Evolutionary conservation across 2,329 filamentous ascomycete genomes (phyloP).

Genomic region (Penicillium sp.): DNA sequence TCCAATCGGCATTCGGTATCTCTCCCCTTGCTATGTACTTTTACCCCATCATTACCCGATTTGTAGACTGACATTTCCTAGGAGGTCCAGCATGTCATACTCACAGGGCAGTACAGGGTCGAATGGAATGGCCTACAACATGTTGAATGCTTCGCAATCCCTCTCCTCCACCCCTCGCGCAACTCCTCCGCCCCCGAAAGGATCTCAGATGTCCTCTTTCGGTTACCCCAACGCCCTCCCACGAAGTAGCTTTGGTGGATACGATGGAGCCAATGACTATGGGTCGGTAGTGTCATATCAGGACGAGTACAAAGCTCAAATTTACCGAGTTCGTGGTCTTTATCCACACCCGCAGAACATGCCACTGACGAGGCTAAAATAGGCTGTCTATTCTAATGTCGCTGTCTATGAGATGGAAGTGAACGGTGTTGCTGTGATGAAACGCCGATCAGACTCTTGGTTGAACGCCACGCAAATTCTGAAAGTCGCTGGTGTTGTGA

Average conservation of each 20-base stretch:
- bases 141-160: constrained; percentile 46
- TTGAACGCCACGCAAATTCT: constrained; percentile 97
- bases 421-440: constrained; percentile 90
- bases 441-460: constrained; percentile 90
- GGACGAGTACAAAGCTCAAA: constrained; percentile 45
- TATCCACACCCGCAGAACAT: not conserved
- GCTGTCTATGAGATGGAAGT: constrained; percentile 99
- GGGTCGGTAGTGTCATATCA: constrained; percentile 37
- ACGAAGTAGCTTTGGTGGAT: constrained; percentile 38
- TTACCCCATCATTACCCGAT: constrained; percentile 14
- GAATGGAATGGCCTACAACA: constrained; percentile 39
- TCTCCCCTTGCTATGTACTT: constrained; percentile 15
- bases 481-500: constrained; percentile 95
- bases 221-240: constrained; percentile 39
- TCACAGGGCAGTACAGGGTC: constrained; percentile 41
- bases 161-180: constrained; percentile 45
- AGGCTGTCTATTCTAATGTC: constrained; percentile 91
- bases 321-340: constrained; percentile 44
- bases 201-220: constrained; percentile 44
- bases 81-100: constrained; percentile 33
- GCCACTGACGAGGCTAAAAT: constrained; percentile 15
- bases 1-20: constrained; percentile 26
- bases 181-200: constrained; percentile 44
- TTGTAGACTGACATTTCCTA: constrained; percentile 6
- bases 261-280: constrained; percentile 43